phyloP scores from a whole-genome alignment of 2,329 filamentous ascomycete genomes.

The Botryosphaeria agaves region DNA sequence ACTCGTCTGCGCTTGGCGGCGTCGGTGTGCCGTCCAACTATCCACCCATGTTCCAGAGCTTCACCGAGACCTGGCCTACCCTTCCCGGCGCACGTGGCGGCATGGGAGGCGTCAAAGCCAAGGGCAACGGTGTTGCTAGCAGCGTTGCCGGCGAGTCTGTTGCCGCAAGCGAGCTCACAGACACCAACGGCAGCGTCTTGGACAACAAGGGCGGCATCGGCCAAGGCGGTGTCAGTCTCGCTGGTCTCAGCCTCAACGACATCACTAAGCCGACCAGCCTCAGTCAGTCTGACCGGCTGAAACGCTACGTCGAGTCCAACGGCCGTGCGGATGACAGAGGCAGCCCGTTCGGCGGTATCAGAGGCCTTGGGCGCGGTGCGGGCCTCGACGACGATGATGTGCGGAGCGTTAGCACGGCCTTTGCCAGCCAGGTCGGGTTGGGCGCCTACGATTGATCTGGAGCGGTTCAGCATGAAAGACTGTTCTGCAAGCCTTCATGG shows the following conservation, averaged over 20 bases:
- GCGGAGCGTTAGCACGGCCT: constrained; percentile 89
- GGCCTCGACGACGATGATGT: constrained; percentile 69
- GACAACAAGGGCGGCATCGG: constrained; percentile 52
- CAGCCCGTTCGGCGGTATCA: constrained; percentile 29
- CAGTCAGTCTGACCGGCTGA: constrained; percentile 78
- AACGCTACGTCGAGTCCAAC: constrained; percentile 82
- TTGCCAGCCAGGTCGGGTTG: constrained; percentile 76
- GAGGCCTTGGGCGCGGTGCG: constrained; percentile 15
- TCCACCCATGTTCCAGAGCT: constrained; percentile 89
- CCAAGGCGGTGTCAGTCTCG: constrained; percentile 77
- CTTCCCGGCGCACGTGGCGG: constrained; percentile 52
- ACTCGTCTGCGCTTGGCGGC: constrained; percentile 78
- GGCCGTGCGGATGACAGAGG: constrained; percentile 45
- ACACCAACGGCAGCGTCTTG: constrained; percentile 62
- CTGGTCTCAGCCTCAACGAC: constrained; percentile 60
- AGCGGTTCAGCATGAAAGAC: too few relatives aligned
- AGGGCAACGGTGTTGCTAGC: constrained; percentile 41
- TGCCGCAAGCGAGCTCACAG: constrained; percentile 77
- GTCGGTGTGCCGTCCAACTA: constrained; percentile 69
- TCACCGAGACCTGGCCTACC: constrained; percentile 79
- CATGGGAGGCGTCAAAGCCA: constrained; percentile 31
- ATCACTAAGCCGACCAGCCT: constrained; percentile 54
- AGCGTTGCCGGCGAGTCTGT: constrained; percentile 87
- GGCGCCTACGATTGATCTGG: constrained; percentile 40
- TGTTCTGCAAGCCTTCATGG: too few relatives aligned